phyloP scores from a whole-genome alignment of 352 stramenopile genomes.

The Phytophthora citricola region DNA sequence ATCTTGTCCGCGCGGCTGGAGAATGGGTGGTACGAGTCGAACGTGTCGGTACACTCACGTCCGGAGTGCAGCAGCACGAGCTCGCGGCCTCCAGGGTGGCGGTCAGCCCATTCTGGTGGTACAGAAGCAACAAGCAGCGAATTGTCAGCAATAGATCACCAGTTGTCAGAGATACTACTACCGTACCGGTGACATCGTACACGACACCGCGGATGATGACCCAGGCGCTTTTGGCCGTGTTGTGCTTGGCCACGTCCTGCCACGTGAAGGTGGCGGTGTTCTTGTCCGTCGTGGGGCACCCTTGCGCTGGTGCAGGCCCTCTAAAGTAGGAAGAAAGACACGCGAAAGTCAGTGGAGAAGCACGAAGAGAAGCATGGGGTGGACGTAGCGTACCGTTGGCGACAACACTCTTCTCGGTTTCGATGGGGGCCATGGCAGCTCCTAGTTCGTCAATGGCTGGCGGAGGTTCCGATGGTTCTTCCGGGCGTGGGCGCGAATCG shows the following conservation, averaged over 20 bases:
- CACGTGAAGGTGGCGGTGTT: constrained; percentile 83
- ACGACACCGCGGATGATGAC: constrained; percentile 94
- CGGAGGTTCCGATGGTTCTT: constrained; percentile 35
- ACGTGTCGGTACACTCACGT: constrained; percentile 89
- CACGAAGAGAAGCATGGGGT: no score
- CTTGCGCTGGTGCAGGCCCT: constrained; percentile 74
- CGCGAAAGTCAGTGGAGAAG: neutral
- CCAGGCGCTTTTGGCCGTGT: constrained; percentile 96
- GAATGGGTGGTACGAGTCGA: constrained; percentile 93
- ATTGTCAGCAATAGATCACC: neutral
- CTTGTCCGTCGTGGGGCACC: constrained; percentile 26
- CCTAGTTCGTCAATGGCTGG: constrained; percentile 16
- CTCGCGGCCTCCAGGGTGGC: constrained; percentile 84
- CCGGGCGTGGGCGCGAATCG: constrained; percentile 32
- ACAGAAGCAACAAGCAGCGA: constrained; percentile 10
- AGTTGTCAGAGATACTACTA: neutral
- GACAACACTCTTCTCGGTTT: constrained; percentile 33
- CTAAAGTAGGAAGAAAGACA: constrained; percentile 9
- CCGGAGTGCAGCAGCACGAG: constrained; percentile 83
- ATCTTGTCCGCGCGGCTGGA: constrained; percentile 84
- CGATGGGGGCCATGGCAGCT: constrained; percentile 44
- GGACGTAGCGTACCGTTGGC: constrained; percentile 28
- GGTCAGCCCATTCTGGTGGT: constrained; percentile 73
- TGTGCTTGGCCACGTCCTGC: constrained; percentile 96
- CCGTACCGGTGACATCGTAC: constrained; percentile 93